Evolutionary conservation across 768 basidiomycete genomes (phyloP).

Genomic region (Macrolepiota fuliginosa): DNA sequence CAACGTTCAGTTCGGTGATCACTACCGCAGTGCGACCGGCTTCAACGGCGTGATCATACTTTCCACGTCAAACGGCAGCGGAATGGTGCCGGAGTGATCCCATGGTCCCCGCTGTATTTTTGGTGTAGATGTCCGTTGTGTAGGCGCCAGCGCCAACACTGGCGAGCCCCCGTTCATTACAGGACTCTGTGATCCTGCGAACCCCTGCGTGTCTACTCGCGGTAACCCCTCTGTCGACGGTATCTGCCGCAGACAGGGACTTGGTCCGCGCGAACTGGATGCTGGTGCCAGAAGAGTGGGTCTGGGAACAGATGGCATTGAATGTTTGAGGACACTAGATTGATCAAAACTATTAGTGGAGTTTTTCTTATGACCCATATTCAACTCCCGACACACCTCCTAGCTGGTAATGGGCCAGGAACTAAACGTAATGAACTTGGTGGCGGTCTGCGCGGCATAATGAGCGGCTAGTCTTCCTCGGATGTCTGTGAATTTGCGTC

Average conservation of each 20-base stretch:
- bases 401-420: slow-evolving; percentile 59
- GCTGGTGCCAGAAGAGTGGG: slow-evolving; percentile 36
- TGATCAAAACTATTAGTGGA: neutral
- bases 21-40: slow-evolving; percentile 37
- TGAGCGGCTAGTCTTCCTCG: neutral
- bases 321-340: slow-evolving; percentile 55
- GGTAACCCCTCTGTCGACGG: neutral
- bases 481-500: slow-evolving; percentile 2
- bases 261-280: neutral
- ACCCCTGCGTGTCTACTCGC: neutral
- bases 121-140: slow-evolving; percentile 10
- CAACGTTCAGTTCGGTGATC: neutral
- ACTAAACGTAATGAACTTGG: slow-evolving; percentile 64
- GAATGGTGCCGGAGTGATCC: slow-evolving; percentile 51
- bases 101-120: slow-evolving; percentile 48
- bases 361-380: slow-evolving; percentile 14
- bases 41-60: slow-evolving; percentile 42
- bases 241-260: slow-evolving; percentile 4
- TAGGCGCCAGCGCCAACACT: slow-evolving; percentile 19
- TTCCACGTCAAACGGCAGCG: slow-evolving; percentile 43
- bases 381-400: slow-evolving; percentile 32
- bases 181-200: neutral
- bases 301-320: slow-evolving; percentile 62
- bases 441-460: slow-evolving; percentile 68
- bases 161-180: neutral